Evolutionary conservation across 2,329 filamentous ascomycete genomes (phyloP).

Genomic region (Cryphonectria naterciae): DNA sequence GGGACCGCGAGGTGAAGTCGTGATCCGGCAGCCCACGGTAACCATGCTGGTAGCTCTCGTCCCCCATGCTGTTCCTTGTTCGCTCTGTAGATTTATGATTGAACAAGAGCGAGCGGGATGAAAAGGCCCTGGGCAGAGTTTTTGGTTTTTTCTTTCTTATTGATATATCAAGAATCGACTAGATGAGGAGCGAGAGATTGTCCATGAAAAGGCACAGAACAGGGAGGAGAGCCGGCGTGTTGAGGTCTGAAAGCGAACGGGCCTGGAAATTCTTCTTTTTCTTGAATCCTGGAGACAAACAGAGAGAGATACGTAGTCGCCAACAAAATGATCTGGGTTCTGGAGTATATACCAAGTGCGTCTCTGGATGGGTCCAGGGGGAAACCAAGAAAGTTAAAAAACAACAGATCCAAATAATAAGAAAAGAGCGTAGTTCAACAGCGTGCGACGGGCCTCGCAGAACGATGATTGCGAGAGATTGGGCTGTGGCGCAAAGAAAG

Average conservation of each 20-base stretch:
- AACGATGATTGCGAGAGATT: not conserved
- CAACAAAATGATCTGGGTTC: not conserved
- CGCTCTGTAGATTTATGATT: not conserved
- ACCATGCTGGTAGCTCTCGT: slow-evolving; percentile 24
- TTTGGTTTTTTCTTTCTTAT: not conserved
- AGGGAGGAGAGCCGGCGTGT: slow-evolving; percentile 8
- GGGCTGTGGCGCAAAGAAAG: not conserved
- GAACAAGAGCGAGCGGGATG: not conserved
- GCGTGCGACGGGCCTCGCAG: slow-evolving; percentile 10
- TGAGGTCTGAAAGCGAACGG: not conserved
- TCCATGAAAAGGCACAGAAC: slow-evolving; percentile 3
- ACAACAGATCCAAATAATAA: slow-evolving; percentile 8
- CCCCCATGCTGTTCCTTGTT: slow-evolving; percentile 20
- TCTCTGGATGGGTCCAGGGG: not conserved
- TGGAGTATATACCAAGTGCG: not conserved
- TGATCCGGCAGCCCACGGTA: slow-evolving; percentile 23
- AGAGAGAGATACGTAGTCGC: not conserved
- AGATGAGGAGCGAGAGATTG: slow-evolving; percentile 1
- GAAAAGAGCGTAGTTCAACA: slow-evolving; percentile 7
- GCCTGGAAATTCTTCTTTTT: not conserved
- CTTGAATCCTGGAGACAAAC: not conserved
- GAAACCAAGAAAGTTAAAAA: slow-evolving; percentile 6
- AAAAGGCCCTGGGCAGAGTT: not conserved
- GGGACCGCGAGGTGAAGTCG: slow-evolving; percentile 19
- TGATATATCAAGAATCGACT: not conserved